phyloP scores from a whole-genome alignment of 73 alveolate genomes.

The Stentor coeruleus region DNA sequence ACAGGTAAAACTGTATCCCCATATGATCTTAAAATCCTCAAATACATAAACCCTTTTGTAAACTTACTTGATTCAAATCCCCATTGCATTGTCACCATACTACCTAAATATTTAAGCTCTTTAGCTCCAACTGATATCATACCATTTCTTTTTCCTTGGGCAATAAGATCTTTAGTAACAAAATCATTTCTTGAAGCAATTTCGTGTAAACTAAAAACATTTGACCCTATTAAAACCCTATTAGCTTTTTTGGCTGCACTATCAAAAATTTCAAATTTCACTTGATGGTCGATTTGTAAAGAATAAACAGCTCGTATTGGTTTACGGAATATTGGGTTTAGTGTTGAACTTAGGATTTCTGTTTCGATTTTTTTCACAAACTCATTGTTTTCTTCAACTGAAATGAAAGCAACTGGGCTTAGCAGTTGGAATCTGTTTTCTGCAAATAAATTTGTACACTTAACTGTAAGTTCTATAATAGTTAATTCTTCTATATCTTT shows the following conservation, averaged over 20 bases:
- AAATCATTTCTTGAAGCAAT: not conserved
- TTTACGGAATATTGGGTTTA: not conserved
- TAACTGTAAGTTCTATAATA: not conserved
- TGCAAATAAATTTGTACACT: not conserved
- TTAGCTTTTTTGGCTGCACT: not conserved
- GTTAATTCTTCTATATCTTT: not conserved
- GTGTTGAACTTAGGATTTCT: not conserved
- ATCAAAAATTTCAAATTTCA: not conserved
- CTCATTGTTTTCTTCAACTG: not conserved
- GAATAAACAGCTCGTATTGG: not conserved
- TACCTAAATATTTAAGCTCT: not conserved
- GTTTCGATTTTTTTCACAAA: not conserved
- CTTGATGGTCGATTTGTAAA: not conserved
- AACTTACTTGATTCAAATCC: not conserved
- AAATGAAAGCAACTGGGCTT: not conserved
- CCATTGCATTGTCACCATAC: not conserved
- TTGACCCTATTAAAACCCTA: not conserved
- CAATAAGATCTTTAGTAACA: not conserved
- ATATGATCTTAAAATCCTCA: not conserved
- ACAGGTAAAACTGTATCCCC: not conserved
- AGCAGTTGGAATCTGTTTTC: conserved; percentile 1
- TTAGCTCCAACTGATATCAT: not conserved
- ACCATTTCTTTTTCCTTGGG: not conserved
- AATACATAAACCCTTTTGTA: not conserved
- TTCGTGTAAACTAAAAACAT: not conserved